Conservation (phyloP, 1,284 basidiomycete genomes). For the Naganishia albida region DNA sequence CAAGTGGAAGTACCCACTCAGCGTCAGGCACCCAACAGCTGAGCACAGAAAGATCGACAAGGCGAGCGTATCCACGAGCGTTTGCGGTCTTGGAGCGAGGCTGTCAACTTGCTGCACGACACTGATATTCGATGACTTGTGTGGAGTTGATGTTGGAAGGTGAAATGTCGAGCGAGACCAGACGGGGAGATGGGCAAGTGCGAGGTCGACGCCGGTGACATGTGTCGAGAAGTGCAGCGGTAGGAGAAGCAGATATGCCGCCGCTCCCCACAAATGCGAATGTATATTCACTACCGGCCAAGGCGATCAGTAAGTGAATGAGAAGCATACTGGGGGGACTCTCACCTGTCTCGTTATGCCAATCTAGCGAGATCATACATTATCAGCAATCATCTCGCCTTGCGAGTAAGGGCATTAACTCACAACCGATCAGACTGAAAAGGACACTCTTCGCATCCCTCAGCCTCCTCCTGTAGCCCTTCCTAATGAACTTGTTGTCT, state of each 20-base stretch:
- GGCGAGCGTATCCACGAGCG: slow-evolving; percentile 66
- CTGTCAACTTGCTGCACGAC: neutral
- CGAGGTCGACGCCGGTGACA: slow-evolving; percentile 41
- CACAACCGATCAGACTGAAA: slow-evolving; percentile 70
- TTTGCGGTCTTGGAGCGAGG: slow-evolving; percentile 53
- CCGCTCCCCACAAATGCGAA: slow-evolving; percentile 74
- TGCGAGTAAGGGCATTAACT: slow-evolving; percentile 44
- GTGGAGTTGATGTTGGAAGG: slow-evolving; percentile 26
- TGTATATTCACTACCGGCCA: slow-evolving; percentile 76
- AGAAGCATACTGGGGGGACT: slow-evolving; percentile 17
- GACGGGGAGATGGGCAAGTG: slow-evolving; percentile 31
- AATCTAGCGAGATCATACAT: slow-evolving; percentile 56
- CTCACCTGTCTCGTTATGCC: slow-evolving; percentile 79
- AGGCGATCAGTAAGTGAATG: slow-evolving; percentile 5
- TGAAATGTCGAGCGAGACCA: slow-evolving; percentile 19
- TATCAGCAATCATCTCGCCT: neutral
- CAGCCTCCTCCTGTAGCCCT: slow-evolving; percentile 73
- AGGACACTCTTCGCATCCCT: slow-evolving; percentile 67
- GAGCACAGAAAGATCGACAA: slow-evolving; percentile 69
- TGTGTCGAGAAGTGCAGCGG: slow-evolving; percentile 58
- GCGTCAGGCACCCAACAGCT: slow-evolving; percentile 71
- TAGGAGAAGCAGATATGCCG: slow-evolving; percentile 67
- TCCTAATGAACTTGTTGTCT: slow-evolving; percentile 73
- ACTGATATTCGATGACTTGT: neutral
- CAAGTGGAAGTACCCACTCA: slow-evolving; percentile 76